A percentile compares a stretch with the other conserved stretches of the same genome.
phyloP scores from a whole-genome alignment of 2,329 filamentous ascomycete species.

The Hypoxylon sp. region DNA sequence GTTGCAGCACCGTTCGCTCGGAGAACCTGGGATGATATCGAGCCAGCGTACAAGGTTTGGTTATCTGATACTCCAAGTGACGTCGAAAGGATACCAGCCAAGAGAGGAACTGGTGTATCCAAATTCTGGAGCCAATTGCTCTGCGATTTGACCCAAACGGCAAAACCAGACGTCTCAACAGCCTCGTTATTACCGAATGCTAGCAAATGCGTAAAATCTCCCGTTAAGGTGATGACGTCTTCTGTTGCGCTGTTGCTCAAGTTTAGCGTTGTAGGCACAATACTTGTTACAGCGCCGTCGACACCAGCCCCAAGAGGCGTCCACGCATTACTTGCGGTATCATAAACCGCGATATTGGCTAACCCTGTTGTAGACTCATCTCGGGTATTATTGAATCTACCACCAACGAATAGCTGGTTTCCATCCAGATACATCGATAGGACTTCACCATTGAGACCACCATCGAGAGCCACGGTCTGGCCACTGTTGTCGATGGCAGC shows the following conservation, averaged over 20 bases:
- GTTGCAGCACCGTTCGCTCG: slow-evolving; percentile 80
- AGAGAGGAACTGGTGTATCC: slow-evolving; percentile 72
- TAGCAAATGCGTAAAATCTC: slow-evolving; percentile 81
- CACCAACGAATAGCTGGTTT: slow-evolving; percentile 82
- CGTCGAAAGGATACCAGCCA: slow-evolving; percentile 81
- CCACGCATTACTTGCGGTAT: slow-evolving; percentile 79
- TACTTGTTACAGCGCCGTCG: slow-evolving; percentile 80
- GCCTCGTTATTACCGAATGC: slow-evolving; percentile 75
- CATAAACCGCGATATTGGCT: slow-evolving; percentile 82
- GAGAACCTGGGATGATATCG: slow-evolving; percentile 81
- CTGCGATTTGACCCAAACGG: slow-evolving; percentile 89
- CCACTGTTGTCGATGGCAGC: slow-evolving; percentile 79
- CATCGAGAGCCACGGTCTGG: slow-evolving; percentile 72
- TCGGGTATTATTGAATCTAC: slow-evolving; percentile 83
- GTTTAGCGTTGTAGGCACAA: slow-evolving; percentile 86
- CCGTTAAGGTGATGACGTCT: slow-evolving; percentile 83
- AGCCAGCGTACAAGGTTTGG: slow-evolving; percentile 84
- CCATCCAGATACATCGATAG: slow-evolving; percentile 77
- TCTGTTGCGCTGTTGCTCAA: slow-evolving; percentile 78
- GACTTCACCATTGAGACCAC: slow-evolving; percentile 87
- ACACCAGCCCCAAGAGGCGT: slow-evolving; percentile 86
- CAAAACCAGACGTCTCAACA: slow-evolving; percentile 80
- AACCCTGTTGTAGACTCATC: slow-evolving; percentile 75
- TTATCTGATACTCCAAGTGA: slow-evolving; percentile 74
- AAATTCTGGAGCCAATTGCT: slow-evolving; percentile 92